Evolutionary conservation across 352 stramenopile genomes (phyloP), one percentile per base, ranked within the genome.

Genomic region (Halophytophthora batemanensis): DNA sequence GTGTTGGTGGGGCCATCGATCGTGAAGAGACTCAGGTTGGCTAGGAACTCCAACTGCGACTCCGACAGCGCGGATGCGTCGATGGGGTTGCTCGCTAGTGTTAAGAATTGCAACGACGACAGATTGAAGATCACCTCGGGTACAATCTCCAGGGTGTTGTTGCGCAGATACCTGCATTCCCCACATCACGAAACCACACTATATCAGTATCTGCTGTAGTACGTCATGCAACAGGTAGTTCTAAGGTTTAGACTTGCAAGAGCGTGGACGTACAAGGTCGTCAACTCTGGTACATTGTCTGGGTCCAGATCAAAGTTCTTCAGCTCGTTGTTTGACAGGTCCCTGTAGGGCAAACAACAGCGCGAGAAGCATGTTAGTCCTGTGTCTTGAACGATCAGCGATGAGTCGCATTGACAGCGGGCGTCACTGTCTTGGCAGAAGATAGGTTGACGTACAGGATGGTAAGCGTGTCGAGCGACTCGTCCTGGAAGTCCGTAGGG

Each of bases 51-150:
- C 14, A 88, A 79, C 48, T 90, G 66, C 10, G 64, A 51, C 12
- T 23, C 54, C 38, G 72, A 77, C 31, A 90, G 51, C 13, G 46
- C 44, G 15, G 71, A 81, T 18, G 74, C 64, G 49, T 81, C 82
- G 23, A 88, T 64, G 8, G 77, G 75, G 38, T 90, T 90, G 33
- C 43, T 25, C 10, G 45, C 41, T 22, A 90, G 50, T 0, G 64
- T 71, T 42, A 90, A 52, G 15, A 59, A 61, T 37, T 77, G 64
- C n/a, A 90, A 54, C 2, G 54, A 74, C 18, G 68, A 53, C 21
- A 90, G 39, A 25, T 70, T 67, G 41, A 88, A 90, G n/a, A 90
- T 43, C 14, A 77, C 67, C 0, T 65, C 40, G 6, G 80, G 80
- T 14, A 90, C 54, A 0, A 50, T 47, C 12, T 49, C 45, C 18